Conservation (phyloP, 169 alveolate genomes). For the Toxoplasma gondii region DNA sequence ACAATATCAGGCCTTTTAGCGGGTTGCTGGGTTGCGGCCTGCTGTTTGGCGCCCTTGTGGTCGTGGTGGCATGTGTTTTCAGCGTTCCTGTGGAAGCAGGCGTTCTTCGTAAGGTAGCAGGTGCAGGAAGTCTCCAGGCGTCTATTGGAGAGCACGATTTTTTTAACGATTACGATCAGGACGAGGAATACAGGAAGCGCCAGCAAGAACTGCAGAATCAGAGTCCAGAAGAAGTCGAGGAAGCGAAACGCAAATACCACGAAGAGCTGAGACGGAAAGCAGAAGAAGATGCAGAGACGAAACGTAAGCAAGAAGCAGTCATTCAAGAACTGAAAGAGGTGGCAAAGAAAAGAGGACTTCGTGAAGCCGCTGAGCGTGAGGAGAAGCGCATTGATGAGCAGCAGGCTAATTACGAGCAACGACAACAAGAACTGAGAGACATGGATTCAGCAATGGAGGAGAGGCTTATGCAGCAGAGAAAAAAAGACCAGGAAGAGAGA, state of each 20-base stretch:
- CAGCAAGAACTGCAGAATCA: not conserved
- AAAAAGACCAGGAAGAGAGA: not conserved
- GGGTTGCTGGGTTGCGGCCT: not conserved
- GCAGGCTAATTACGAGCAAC: not conserved
- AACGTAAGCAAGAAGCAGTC: not conserved
- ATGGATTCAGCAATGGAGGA: not conserved
- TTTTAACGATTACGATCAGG: not conserved
- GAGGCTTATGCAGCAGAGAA: not conserved
- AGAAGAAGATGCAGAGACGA: not conserved
- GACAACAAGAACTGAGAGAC: not conserved
- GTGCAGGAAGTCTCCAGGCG: not conserved
- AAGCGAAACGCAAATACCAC: not conserved
- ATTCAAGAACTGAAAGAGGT: not conserved
- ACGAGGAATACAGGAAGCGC: not conserved
- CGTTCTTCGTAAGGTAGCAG: not conserved
- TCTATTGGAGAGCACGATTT: not conserved
- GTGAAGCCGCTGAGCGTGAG: not conserved
- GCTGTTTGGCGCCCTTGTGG: not conserved
- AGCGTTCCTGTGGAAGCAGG: not conserved
- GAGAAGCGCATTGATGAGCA: not conserved
- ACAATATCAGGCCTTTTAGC: not conserved
- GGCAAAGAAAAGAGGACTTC: not conserved
- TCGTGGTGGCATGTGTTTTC: not conserved
- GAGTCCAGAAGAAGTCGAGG: conserved; percentile 24
- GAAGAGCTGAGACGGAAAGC: not conserved